A percentile compares a stretch with the other conserved stretches of the same genome.
Evolutionary conservation across 257 asterid genomes (phyloP).

Genomic region (Catharanthus roseus): DNA sequence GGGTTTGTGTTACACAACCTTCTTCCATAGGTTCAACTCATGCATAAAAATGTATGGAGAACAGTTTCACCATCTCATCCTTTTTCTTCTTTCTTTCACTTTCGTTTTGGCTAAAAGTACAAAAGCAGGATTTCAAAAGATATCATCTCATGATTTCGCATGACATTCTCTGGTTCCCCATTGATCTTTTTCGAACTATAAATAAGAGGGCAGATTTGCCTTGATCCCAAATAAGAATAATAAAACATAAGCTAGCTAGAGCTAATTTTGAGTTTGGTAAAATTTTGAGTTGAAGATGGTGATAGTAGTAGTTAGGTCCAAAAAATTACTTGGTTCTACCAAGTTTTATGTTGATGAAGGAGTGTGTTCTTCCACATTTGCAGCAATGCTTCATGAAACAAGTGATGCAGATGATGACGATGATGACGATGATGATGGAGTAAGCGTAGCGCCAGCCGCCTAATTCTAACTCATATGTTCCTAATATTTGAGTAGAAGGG

Average conservation of each 20-base stretch:
- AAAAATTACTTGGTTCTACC: neutral
- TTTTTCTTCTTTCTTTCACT: neutral
- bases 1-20: slow-evolving; percentile 3
- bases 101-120: neutral
- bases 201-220: neutral
- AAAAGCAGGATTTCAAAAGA: neutral
- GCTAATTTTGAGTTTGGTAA: no score
- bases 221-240: neutral
- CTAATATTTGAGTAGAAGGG: no score
- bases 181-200: neutral
- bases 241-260: no score
- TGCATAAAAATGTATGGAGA: slow-evolving; percentile 13
- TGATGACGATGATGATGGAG: slow-evolving; percentile 22
- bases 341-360: neutral
- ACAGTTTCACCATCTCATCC: no score
- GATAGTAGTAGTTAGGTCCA: slow-evolving; percentile 15
- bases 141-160: neutral
- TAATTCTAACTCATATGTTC: no score
- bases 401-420: slow-evolving; percentile 22
- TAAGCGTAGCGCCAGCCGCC: slow-evolving; percentile 28
- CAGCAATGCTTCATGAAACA: no score
- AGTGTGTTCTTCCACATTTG: neutral
- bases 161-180: neutral
- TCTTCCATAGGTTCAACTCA: slow-evolving; percentile 21
- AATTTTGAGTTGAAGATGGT: no score